Evolutionary conservation across 2,329 filamentous ascomycete species (phyloP).

Genomic region (Phaeoacremonium minimum): DNA sequence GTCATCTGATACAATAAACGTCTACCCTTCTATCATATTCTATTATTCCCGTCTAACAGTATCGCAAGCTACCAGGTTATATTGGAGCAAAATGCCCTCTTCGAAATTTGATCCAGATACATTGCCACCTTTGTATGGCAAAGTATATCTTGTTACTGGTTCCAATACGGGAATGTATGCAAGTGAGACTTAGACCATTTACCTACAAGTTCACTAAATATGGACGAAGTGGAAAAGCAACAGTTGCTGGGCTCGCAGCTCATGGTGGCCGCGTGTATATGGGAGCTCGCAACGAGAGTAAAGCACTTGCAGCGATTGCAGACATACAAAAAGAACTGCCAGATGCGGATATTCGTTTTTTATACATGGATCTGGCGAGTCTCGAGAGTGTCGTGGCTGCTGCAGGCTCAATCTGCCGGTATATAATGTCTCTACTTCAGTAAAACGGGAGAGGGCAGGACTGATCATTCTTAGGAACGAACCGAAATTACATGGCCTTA

Average conservation of each 20-base stretch:
- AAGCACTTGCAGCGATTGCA: slow-evolving; percentile 23
- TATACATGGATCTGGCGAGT: slow-evolving; percentile 27
- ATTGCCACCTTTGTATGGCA: slow-evolving; percentile 35
- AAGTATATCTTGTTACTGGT: slow-evolving; percentile 38
- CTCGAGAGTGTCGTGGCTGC: slow-evolving; percentile 29
- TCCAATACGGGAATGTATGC: slow-evolving; percentile 39
- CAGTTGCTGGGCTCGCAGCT: slow-evolving; percentile 26
- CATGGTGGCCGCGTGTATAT: slow-evolving; percentile 35
- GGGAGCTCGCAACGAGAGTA: slow-evolving; percentile 27
- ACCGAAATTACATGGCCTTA: slow-evolving; percentile 21
- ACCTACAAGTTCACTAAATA: no score
- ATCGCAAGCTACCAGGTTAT: no score
- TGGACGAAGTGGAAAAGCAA: slow-evolving; percentile 25
- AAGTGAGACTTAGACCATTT: slow-evolving; percentile 1
- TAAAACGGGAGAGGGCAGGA: background rate
- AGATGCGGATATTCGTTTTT: slow-evolving; percentile 23
- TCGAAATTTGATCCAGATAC: slow-evolving; percentile 29
- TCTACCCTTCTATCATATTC: no score
- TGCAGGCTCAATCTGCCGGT: slow-evolving; percentile 20
- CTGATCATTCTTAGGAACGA: slow-evolving; percentile 14
- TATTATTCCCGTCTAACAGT: no score
- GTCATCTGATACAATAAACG: no score
- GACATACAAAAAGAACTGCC: slow-evolving; percentile 25
- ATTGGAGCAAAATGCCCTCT: slow-evolving; percentile 11
- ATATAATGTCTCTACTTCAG: no score